A percentile compares a stretch with the other conserved stretches of the same genome.
Conservation (phyloP, 176 grass and related monocot genomes). For the Zoysia japonica region DNA sequence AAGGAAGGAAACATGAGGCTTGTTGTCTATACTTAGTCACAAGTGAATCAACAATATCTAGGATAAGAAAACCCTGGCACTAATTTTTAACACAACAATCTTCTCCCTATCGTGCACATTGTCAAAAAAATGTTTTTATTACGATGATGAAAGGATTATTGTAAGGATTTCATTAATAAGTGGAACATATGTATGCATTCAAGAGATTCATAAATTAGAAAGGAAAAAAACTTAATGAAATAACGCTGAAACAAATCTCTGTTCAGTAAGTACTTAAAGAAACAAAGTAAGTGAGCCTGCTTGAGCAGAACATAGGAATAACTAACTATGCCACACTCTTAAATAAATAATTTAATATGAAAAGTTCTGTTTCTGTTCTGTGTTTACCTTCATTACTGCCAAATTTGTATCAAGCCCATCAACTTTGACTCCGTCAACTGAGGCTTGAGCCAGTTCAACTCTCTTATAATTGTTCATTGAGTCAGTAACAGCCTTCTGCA, state of each 20-base stretch:
- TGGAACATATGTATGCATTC: neutral
- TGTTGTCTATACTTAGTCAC: neutral
- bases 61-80: constrained; percentile 5
- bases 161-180: constrained; percentile 7
- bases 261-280: neutral
- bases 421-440: constrained; percentile 92
- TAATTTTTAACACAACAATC: neutral
- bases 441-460: constrained; percentile 81
- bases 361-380: constrained; percentile 14
- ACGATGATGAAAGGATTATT: constrained; percentile 8
- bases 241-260: constrained; percentile 28
- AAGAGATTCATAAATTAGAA: neutral
- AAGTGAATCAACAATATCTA: neutral
- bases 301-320: constrained; percentile 1
- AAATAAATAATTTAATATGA: neutral
- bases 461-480: constrained; percentile 89
- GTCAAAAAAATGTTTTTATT: constrained; percentile 17
- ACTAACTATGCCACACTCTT: neutral
- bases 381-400: constrained; percentile 91
- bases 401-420: constrained; percentile 96
- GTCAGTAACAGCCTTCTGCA: constrained; percentile 77
- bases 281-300: constrained; percentile 21
- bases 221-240: neutral
- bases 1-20: neutral
- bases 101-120: neutral